Conservation (phyloP, 2,329 filamentous ascomycete species). For the Penicillium concentricum region DNA sequence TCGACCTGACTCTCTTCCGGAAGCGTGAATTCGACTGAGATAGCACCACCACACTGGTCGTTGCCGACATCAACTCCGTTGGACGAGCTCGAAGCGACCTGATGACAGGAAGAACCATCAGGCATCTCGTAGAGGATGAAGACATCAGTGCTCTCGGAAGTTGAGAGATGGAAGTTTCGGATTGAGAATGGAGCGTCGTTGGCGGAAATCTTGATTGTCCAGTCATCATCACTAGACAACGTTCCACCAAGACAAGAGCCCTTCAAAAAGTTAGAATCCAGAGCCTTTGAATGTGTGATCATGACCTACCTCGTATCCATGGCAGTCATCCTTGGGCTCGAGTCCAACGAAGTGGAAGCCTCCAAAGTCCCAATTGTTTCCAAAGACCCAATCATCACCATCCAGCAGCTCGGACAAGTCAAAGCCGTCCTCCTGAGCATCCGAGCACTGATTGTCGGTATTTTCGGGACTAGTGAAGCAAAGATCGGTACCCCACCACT, state of each 20-base stretch:
- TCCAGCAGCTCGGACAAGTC: slow-evolving; percentile 62
- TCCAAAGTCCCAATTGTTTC: slow-evolving; percentile 65
- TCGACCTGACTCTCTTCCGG: slow-evolving; percentile 56
- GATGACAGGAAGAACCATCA: slow-evolving; percentile 76
- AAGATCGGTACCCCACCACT: slow-evolving; percentile 49
- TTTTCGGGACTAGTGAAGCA: slow-evolving; percentile 68
- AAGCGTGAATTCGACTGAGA: slow-evolving; percentile 66
- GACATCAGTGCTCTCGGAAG: slow-evolving; percentile 72
- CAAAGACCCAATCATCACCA: slow-evolving; percentile 58
- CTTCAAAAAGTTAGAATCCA: slow-evolving; percentile 25
- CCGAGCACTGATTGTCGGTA: slow-evolving; percentile 71
- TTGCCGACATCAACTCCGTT: slow-evolving; percentile 71
- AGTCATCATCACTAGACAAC: slow-evolving; percentile 54
- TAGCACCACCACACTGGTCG: slow-evolving; percentile 86
- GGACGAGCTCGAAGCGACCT: slow-evolving; percentile 64
- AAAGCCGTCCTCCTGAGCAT: slow-evolving; percentile 66
- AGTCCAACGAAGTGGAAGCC: slow-evolving; percentile 73
- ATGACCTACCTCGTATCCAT: slow-evolving; percentile 43
- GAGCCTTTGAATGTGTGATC: background rate
- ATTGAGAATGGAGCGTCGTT: slow-evolving; percentile 63
- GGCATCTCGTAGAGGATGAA: slow-evolving; percentile 84
- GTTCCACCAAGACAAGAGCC: slow-evolving; percentile 62
- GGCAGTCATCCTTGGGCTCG: slow-evolving; percentile 58
- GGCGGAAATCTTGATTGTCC: slow-evolving; percentile 14
- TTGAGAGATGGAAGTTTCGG: slow-evolving; percentile 66